Base-by-base conservation (phyloP, 208 protist species). In the Trypanosoma cruzi region DNA sequence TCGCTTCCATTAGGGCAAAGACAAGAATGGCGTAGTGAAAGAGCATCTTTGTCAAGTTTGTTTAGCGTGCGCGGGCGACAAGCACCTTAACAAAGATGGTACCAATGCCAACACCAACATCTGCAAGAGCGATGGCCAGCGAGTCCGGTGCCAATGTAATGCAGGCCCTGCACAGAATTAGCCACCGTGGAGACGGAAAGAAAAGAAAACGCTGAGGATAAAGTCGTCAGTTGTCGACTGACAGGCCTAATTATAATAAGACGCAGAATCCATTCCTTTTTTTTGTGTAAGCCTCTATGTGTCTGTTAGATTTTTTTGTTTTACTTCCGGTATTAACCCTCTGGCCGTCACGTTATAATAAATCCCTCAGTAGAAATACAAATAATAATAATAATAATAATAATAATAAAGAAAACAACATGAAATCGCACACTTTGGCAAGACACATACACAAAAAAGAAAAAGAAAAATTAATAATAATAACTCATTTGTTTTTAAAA, bases 11-110 rank as follows among this genome's bases (percentile, higher is more conserved):
- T 74, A 96, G 80, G 62, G 90, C 90, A 75, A 96, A 96, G 48
- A 88, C 90, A 4, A 96, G 86, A 92, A 96, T 94, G 69, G 88
- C 88, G 83, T 96, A 96, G 86, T 94, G 92, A 81, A 96, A 94
- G 44, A 96, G 82, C 88, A 92, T 91, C 80, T 91, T 91, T 57
- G 86, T 88, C 62, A 96, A 75, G 81, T 94, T 94, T n/a, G 90
- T 88, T 80, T 96, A 86, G 58, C 88, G 91, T 32, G 91, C 88
- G 84, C 86, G 90, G 72, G 84, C 85, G 36, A 96, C 70, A 28
- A 96, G 80, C 40, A 94, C 80, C 61, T 71, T 79, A 63, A 86
- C 87, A 69, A 96, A 96, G 75, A 93, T 91, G 64, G 82, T 93
- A 70, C 88, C 90, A 63, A 96, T 94, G 81, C 90, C 90, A 75